phyloP scores from a whole-genome alignment of 2,329 filamentous ascomycete genomes.

The Microdochium nivale region DNA sequence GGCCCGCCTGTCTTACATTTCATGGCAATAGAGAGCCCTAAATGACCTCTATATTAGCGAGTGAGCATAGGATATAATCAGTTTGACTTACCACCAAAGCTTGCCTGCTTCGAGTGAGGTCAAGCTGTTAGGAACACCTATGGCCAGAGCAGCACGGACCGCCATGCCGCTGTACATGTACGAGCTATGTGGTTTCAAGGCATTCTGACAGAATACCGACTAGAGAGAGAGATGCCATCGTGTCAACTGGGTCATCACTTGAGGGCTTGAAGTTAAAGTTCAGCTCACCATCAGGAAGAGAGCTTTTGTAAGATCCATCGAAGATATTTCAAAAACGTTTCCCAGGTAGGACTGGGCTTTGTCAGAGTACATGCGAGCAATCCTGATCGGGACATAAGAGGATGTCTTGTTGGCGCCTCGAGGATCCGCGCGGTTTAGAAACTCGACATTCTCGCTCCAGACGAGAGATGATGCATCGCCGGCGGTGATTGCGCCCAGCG shows the following conservation, averaged over 20 bases:
- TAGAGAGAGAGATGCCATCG: neutral
- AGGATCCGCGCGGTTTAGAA: slow-evolving; percentile 5
- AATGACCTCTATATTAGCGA: neutral
- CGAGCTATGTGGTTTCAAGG: slow-evolving; percentile 22
- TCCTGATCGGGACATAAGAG: slow-evolving; percentile 5
- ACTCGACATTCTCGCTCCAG: slow-evolving; percentile 6
- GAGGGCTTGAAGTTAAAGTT: neutral
- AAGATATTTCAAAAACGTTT: slow-evolving; percentile 10
- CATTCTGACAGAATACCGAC: slow-evolving; percentile 21
- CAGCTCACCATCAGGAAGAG: slow-evolving; percentile 8
- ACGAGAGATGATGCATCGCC: slow-evolving; percentile 8
- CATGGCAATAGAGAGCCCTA: slow-evolving; percentile 9
- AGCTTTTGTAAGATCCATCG: slow-evolving; percentile 8
- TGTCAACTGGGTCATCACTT: neutral
- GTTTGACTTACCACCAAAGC: slow-evolving; percentile 7
- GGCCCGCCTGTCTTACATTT: slow-evolving; percentile 4
- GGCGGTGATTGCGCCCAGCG: slow-evolving; percentile 8
- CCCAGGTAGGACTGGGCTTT: slow-evolving; percentile 6
- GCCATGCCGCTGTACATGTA: slow-evolving; percentile 26
- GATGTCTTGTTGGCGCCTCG: neutral
- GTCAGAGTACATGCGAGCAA: slow-evolving; percentile 8
- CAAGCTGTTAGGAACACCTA: slow-evolving; percentile 17
- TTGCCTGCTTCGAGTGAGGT: slow-evolving; percentile 7
- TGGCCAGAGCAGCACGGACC: slow-evolving; percentile 21
- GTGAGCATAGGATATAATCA: neutral